These are phyloP conservation scores for Medakamo hakoo DNA, from an alignment of 139 green algal genomes.

Conservation along the genomic window DNA sequence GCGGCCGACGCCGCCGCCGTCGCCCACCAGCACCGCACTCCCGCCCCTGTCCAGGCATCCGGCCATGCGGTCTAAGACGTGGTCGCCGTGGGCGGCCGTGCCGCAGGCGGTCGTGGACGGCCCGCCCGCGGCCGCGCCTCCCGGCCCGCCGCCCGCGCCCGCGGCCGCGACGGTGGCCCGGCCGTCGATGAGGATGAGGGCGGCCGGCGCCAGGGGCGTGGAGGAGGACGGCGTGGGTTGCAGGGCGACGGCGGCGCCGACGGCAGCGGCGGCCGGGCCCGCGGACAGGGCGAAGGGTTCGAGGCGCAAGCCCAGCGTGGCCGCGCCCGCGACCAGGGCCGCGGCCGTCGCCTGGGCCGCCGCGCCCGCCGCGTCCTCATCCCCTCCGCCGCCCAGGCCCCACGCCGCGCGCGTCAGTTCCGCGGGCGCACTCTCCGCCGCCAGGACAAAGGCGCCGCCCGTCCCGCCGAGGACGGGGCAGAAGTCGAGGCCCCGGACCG, in stretches of 20 bases:
- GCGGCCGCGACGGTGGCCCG: too few relatives aligned
- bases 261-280: too few relatives aligned
- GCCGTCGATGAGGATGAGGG: neutral
- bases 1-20: too few relatives aligned
- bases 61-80: neutral
- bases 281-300: neutral
- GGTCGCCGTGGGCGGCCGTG: neutral
- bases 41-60: neutral
- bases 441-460: neutral
- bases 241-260: neutral
- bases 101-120: neutral
- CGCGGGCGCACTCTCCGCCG: neutral
- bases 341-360: too few relatives aligned
- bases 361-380: neutral
- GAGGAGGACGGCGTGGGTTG: neutral
- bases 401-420: neutral
- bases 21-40: neutral
- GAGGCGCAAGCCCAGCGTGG: neutral
- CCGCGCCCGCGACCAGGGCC: neutral
- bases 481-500: too few relatives aligned
- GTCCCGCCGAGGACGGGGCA: neutral
- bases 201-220: neutral
- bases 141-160: too few relatives aligned
- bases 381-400: neutral
- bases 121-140: too few relatives aligned